A percentile compares a stretch with the other conserved stretches of the same genome.
phyloP scores from a whole-genome alignment of 202 grass and related monocot genomes.

The Musa balbisiana region DNA sequence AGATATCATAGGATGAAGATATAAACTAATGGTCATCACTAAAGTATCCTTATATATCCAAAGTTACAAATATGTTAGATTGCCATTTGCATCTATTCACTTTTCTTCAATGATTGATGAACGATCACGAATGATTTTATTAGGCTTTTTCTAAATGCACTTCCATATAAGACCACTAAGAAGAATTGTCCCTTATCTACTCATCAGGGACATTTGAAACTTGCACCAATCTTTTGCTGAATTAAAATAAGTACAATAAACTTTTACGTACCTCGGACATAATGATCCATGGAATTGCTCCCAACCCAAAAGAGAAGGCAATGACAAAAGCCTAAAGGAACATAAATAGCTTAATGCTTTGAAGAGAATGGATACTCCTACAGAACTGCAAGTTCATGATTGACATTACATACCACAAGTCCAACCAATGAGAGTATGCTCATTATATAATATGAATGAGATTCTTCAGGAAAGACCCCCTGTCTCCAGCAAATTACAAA shows the following conservation, averaged over 20 bases:
- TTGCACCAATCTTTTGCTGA: neutral
- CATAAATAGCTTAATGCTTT: conserved; percentile 6
- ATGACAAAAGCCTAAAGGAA: conserved; percentile 67
- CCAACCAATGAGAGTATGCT: conserved; percentile 78
- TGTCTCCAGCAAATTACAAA: conserved; percentile 35
- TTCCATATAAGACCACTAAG: neutral
- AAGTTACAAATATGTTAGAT: neutral
- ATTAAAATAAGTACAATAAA: neutral
- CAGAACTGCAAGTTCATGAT: conserved; percentile 3
- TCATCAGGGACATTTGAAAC: neutral
- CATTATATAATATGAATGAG: conserved; percentile 53
- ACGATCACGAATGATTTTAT: neutral
- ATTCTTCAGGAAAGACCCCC: conserved; percentile 48
- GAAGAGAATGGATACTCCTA: neutral
- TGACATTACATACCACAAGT: conserved; percentile 59
- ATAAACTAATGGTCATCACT: neutral
- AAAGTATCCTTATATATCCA: neutral
- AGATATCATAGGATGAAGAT: neutral
- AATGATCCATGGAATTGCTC: conserved; percentile 98
- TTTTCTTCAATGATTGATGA: neutral
- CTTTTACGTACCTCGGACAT: conserved; percentile 79
- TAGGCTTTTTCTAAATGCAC: neutral
- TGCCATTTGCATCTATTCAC: neutral
- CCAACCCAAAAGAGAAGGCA: conserved; percentile 84
- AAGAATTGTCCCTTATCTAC: neutral